Evolutionary conservation across 2,329 filamentous ascomycete species (phyloP).

Genomic region (Kalaharituber pfeilii): DNA sequence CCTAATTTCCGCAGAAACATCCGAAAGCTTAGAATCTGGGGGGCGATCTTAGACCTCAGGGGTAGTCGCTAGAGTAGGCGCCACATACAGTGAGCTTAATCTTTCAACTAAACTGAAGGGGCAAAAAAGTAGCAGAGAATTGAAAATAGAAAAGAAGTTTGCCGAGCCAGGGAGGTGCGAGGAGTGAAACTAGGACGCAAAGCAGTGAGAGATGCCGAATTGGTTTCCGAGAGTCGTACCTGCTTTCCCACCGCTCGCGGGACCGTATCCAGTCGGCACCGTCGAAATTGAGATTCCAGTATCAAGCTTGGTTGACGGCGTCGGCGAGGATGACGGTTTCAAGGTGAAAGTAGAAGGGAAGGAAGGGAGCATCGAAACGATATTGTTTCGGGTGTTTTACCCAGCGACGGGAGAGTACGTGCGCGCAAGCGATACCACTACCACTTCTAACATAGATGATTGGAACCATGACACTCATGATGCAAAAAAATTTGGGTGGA

Average conservation of each 20-base stretch:
- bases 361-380: constrained; percentile 45
- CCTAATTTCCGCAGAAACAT: too few relatives aligned
- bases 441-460: constrained; percentile 1
- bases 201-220: too few relatives aligned
- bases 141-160: too few relatives aligned
- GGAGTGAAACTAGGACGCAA: too few relatives aligned
- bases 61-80: too few relatives aligned
- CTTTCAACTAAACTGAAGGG: too few relatives aligned
- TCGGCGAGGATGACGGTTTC: constrained; percentile 37
- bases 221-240: constrained; percentile 39
- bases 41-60: too few relatives aligned
- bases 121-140: too few relatives aligned
- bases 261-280: constrained; percentile 61
- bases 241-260: constrained; percentile 55
- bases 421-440: constrained; percentile 15
- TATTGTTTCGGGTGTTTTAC: constrained; percentile 71
- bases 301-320: constrained; percentile 18
- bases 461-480: constrained; percentile 13
- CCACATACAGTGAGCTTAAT: too few relatives aligned
- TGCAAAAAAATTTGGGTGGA: constrained; percentile 5
- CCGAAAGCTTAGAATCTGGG: too few relatives aligned
- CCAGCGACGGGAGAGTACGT: constrained; percentile 37
- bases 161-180: too few relatives aligned
- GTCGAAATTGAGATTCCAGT: constrained; percentile 66
- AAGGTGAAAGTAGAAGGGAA: constrained; percentile 34